Percentiles rank a stretch among this genome's conserved stretches.
phyloP scores from a whole-genome alignment of 345 rosid genomes.

The Populus pruinosa region DNA sequence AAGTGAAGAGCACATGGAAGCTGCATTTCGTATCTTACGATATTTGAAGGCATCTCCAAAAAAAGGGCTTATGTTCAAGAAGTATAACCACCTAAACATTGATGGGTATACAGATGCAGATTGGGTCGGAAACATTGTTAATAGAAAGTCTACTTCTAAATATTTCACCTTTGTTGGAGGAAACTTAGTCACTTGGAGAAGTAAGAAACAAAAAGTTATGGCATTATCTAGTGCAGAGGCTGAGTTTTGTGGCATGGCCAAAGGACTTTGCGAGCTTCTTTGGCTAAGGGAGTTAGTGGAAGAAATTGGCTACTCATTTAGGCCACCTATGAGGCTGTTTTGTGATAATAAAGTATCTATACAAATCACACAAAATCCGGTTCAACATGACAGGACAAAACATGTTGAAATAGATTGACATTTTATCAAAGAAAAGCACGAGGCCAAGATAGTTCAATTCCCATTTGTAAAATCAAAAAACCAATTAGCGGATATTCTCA shows the following conservation, averaged over 20 bases:
- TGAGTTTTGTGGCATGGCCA: neutral
- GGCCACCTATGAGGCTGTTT: neutral
- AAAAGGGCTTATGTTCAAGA: neutral
- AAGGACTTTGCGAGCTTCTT: neutral
- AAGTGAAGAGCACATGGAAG: neutral
- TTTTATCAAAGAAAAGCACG: neutral
- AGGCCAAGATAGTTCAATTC: neutral
- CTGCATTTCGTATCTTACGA: fast-evolving
- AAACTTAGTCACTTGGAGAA: neutral
- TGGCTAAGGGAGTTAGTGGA: neutral
- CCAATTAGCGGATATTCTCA: neutral
- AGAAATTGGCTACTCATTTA: neutral
- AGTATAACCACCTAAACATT: neutral
- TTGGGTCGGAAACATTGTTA: neutral
- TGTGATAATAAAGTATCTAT: neutral
- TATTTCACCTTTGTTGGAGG: no score
- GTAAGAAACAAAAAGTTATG: neutral
- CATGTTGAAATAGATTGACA: neutral
- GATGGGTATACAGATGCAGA: neutral
- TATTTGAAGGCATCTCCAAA: neutral
- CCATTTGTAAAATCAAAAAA: neutral
- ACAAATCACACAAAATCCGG: neutral
- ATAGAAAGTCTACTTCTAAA: neutral
- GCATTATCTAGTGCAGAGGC: no score
- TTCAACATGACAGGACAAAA: neutral